These are phyloP conservation scores for Rhamnella rubrinervis DNA, from an alignment of 331 rosid species.

Conservation along the genomic window DNA sequence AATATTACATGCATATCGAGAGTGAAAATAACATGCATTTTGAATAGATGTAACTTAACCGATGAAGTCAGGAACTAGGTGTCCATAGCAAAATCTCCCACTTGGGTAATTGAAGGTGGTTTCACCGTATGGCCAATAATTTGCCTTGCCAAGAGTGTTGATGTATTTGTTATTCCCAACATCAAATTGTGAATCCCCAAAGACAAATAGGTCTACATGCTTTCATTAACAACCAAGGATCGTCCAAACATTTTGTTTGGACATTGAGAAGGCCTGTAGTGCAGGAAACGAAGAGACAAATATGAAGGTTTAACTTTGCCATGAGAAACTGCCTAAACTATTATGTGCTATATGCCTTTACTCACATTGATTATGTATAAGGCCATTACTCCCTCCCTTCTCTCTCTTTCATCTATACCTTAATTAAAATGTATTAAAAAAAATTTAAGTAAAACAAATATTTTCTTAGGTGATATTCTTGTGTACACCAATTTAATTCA, in stretches of 20 bases:
- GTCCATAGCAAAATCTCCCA: slow-evolving; percentile 51
- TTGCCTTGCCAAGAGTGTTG: slow-evolving; percentile 20
- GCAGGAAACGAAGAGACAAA: neutral
- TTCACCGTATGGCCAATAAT: slow-evolving; percentile 36
- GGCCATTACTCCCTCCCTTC: neutral
- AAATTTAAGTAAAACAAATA: no score
- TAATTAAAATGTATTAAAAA: no score
- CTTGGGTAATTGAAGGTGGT: slow-evolving; percentile 41
- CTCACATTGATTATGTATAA: no score
- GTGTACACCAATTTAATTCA: no score
- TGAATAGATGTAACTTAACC: neutral
- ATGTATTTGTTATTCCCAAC: slow-evolving; percentile 51
- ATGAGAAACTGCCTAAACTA: neutral
- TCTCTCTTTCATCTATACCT: neutral
- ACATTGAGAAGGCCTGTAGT: neutral
- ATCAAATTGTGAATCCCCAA: slow-evolving; percentile 51
- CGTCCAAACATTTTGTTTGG: slow-evolving; percentile 2
- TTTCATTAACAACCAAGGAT: neutral
- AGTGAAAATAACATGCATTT: no score
- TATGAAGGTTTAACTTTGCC: slow-evolving; percentile 1
- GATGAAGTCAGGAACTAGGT: slow-evolving; percentile 33
- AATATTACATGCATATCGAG: no score
- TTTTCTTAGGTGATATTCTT: no score
- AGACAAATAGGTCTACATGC: slow-evolving; percentile 33
- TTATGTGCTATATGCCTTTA: no score